phyloP scores from a whole-genome alignment of 2,329 filamentous ascomycete species.

The Falciphora oryzae region DNA sequence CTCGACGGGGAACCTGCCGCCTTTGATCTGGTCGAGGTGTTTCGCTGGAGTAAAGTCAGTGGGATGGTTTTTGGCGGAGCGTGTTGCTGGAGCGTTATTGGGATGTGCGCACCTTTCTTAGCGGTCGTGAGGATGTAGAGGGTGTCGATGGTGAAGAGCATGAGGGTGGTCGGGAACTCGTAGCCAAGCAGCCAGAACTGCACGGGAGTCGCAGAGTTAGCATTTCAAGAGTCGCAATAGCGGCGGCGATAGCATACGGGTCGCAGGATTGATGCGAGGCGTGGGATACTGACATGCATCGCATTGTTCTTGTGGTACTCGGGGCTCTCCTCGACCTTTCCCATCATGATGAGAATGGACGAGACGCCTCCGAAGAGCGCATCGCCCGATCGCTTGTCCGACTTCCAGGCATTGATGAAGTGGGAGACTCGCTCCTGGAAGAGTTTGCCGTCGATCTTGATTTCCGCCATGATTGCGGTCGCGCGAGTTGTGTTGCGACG shows the following conservation, averaged over 20 bases:
- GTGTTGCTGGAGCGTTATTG: background rate
- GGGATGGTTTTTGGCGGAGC: background rate
- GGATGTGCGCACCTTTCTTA: slow-evolving; percentile 72
- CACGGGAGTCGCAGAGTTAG: slow-evolving; percentile 8
- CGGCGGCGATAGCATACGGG: background rate
- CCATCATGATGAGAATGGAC: slow-evolving; percentile 86
- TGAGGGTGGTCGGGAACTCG: slow-evolving; percentile 93
- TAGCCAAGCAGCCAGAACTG: slow-evolving; percentile 98
- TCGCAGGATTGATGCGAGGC: slow-evolving; percentile 7
- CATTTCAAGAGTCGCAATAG: background rate
- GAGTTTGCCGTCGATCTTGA: slow-evolving; percentile 88
- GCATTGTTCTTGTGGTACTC: slow-evolving; percentile 95
- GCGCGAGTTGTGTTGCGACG: slow-evolving; percentile 13
- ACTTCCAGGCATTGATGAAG: slow-evolving; percentile 90
- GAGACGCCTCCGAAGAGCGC: slow-evolving; percentile 77
- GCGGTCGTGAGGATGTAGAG: slow-evolving; percentile 92
- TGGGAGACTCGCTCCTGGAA: slow-evolving; percentile 91
- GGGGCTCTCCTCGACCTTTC: slow-evolving; percentile 84
- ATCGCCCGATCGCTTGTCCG: slow-evolving; percentile 85
- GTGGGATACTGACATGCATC: slow-evolving; percentile 64
- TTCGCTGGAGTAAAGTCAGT: slow-evolving; percentile 56
- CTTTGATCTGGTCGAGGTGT: slow-evolving; percentile 86
- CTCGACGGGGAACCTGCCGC: slow-evolving; percentile 87
- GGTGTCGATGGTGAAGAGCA: slow-evolving; percentile 83
- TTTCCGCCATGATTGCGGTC: slow-evolving; percentile 59